Evolutionary conservation across 140 eudicot species (phyloP).

Genomic region (Flaveria floridana): DNA sequence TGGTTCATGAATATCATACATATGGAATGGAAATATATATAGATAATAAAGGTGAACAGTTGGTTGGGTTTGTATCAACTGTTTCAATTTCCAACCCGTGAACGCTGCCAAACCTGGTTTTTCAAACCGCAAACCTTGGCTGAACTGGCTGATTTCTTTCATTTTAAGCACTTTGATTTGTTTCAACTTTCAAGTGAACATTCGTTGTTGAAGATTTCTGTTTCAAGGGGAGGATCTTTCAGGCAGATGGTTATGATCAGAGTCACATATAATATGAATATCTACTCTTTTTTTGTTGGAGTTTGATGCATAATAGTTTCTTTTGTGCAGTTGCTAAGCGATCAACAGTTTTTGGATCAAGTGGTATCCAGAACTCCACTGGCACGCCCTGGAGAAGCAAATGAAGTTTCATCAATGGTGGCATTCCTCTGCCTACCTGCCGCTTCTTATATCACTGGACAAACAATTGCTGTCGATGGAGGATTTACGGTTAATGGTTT

Average conservation of each 20-base stretch:
- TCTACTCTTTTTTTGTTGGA: too few species aligned
- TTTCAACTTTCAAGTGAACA: too few species aligned
- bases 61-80: background rate
- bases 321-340: slow-evolving; percentile 30
- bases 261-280: background rate
- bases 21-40: background rate
- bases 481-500: slow-evolving; percentile 46
- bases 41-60: background rate
- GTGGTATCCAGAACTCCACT: slow-evolving; percentile 43
- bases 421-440: slow-evolving; percentile 49
- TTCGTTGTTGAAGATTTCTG: too few species aligned
- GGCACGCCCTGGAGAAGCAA: slow-evolving; percentile 44
- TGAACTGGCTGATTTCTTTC: too few species aligned
- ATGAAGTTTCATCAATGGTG: slow-evolving; percentile 43
- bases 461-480: slow-evolving; percentile 42
- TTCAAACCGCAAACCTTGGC: background rate
- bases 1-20: too few species aligned
- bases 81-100: background rate
- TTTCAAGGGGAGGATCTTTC: background rate
- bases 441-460: slow-evolving; percentile 45
- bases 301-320: background rate
- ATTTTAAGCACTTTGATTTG: too few species aligned
- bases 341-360: slow-evolving; percentile 36
- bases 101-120: background rate
- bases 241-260: too few species aligned